phyloP scores from a whole-genome alignment of 225 moss, liverwort and hornwort genomes.

The Thuidium tamariscinum region DNA sequence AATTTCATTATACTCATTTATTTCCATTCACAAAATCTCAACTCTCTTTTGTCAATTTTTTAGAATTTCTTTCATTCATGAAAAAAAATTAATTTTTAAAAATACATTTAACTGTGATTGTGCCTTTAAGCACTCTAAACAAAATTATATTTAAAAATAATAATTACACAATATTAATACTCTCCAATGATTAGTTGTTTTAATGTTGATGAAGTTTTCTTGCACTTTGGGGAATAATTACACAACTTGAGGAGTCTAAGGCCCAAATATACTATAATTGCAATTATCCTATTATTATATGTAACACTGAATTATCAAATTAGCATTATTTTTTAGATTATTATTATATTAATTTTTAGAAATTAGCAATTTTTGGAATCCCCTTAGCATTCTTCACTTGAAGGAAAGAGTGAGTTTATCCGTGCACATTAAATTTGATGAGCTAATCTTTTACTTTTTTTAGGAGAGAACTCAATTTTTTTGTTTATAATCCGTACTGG shows the following conservation, averaged over 20 bases:
- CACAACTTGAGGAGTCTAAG: neutral
- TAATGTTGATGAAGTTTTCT: neutral
- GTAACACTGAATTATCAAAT: neutral
- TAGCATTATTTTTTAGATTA: neutral
- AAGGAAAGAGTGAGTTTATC: neutral
- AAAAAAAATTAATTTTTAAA: neutral
- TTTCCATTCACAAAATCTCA: neutral
- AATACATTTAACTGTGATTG: neutral
- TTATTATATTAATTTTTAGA: rapidly evolving
- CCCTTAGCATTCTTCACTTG: rapidly evolving
- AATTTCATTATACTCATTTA: neutral
- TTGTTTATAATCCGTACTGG: rapidly evolving
- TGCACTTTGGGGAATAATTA: neutral
- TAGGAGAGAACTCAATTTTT: neutral
- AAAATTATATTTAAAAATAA: neutral
- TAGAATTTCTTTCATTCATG: neutral
- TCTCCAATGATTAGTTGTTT: neutral
- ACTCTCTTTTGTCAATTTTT: neutral
- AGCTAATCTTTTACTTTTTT: neutral
- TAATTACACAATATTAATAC: neutral
- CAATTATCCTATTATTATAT: rapidly evolving
- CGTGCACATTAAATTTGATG: rapidly evolving
- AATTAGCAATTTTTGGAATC: neutral
- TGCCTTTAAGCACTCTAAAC: too few species aligned
- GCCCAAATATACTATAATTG: neutral